Conservation (phyloP, 2,329 filamentous ascomycete genomes). For the Fusarium nematophilum region DNA sequence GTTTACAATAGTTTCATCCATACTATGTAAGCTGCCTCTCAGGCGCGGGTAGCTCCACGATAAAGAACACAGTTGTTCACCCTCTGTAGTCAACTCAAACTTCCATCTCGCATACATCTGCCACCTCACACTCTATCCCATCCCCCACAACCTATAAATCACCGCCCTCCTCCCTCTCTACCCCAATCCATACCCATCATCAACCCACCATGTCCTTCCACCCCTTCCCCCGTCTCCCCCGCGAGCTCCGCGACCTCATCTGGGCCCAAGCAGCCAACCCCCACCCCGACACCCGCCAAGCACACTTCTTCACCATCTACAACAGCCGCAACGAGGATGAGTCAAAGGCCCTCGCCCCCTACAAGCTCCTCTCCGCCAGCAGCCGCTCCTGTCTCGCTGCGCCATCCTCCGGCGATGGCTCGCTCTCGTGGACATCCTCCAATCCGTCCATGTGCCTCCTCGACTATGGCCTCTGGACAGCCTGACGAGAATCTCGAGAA, state of each 20-base stretch:
- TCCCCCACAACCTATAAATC: background rate
- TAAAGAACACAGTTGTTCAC: too few species aligned
- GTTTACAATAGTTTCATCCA: too few species aligned
- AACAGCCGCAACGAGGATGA: background rate
- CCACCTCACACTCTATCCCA: too few species aligned
- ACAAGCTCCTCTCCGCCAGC: background rate
- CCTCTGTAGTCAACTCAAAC: too few species aligned
- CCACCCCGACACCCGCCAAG: background rate
- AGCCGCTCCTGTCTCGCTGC: constrained; percentile 1
- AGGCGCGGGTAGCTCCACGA: too few species aligned
- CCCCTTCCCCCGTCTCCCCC: background rate
- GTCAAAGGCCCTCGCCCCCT: background rate
- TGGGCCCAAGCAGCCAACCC: background rate
- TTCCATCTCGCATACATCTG: background rate
- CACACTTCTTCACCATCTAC: constrained; percentile 8
- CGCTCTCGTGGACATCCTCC: background rate
- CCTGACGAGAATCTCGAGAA: background rate
- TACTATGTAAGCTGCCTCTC: too few species aligned
- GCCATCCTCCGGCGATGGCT: background rate
- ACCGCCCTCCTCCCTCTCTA: too few species aligned
- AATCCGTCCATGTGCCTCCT: constrained; percentile 1
- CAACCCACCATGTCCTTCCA: background rate
- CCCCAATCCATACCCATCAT: too few species aligned
- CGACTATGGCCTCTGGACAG: background rate
- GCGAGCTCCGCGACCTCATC: background rate